Base-by-base conservation (phyloP, 139 green algal species). In the Coelastrella sp. region DNA sequence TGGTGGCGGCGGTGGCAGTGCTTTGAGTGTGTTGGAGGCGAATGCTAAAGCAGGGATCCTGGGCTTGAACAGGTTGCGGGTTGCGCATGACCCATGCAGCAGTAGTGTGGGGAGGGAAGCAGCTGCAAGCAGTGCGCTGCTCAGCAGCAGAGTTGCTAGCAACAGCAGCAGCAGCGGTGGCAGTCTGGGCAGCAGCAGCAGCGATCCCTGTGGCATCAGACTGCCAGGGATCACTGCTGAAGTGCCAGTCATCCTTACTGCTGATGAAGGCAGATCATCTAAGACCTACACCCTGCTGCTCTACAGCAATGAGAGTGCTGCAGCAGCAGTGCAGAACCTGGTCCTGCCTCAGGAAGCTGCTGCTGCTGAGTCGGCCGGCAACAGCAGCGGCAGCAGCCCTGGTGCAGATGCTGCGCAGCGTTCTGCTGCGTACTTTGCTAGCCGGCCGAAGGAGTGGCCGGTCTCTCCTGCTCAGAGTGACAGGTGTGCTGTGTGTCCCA, bases 201-300 rank as follows among this genome's bases (percentile, higher is more conserved):
- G 25, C 11, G 58, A 58, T 25, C 24, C 22, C 17, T 79, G 80
- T 73, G 72, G 68, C 7, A 7, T 82, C 57, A 57, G 57, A 70
- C 81, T 91, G 14, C 88, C 88, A 24, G 80, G 80, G 4, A 27
- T 82, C 24, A 84, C 81, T 27, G 78, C 81, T 25, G 88, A 91
- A 72, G 66, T 91, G 70, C 88, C 88, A 8, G 61, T 91, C 65
- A 91, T 91, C 22, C 10, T 82, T 0, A 91, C 88, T 17, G 88
- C 88, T 24, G 88, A 91, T 70, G 88, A 91, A 49, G 88, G 88
- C 15, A 56, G 57, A 59, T 91, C 88, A 6, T 85, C 70, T 6
- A 88, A 78, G 24, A 91, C 88, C 7, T 91, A 88, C 81, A 91
- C 88, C 6, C 58, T 88, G 8, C 61, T 91, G 70, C 80, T 91